Base-by-base conservation (phyloP, 2,329 filamentous ascomycete species). In the Claviceps pusilla region DNA sequence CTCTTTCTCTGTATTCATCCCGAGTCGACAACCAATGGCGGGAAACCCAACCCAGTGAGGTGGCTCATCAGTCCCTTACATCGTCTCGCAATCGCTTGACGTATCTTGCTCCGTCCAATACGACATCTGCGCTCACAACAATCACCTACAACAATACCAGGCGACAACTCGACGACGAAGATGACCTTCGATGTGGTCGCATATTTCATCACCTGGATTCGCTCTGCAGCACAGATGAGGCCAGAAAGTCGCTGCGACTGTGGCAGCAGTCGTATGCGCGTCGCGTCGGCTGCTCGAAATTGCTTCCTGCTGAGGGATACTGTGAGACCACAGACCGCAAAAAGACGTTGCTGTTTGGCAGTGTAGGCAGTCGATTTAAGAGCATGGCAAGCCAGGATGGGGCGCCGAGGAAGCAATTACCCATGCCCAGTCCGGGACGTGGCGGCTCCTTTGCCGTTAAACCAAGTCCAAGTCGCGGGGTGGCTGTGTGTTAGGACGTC, bases 181-280 rank as follows among this genome's bases (percentile, higher is more conserved):
- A 78, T 7, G 71, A 76, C n/a, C 62, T 65, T 39, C 68, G 71
- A 33, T 66, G 63, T 48, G 66, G 65, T 10, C 72, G 73, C 35
- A 68, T 77, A 0, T 77, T 82, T 52, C 50, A 59, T 2, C 66
- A 74, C 37, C 69, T 82, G 0, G 71, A 75, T 45, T 61, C 65
- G 0, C 62, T 73, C 14, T 82, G 78, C 56, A 61, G 62, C 9
- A 79, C 74, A 0, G 60, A 60, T 2, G 74, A 76, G 50, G 77
- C 79, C 1, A 70, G 66, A n/a, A 60, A 65, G 5, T 71, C 77
- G 37, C 64, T 82, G 2, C 67, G 66, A 35, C 59, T 63, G 4
- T 82, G 76, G 72, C 76, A 78, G 62, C 68, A 74, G 56, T 58
- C 57, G 3, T 80, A 76, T 59, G 76, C 77, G 33, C 68, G 72